A percentile compares a stretch with the other conserved stretches of the same genome.
These are phyloP conservation scores for Xylaria acuta DNA, from an alignment of 495 filamentous ascomycete species.

Conservation along the genomic window DNA sequence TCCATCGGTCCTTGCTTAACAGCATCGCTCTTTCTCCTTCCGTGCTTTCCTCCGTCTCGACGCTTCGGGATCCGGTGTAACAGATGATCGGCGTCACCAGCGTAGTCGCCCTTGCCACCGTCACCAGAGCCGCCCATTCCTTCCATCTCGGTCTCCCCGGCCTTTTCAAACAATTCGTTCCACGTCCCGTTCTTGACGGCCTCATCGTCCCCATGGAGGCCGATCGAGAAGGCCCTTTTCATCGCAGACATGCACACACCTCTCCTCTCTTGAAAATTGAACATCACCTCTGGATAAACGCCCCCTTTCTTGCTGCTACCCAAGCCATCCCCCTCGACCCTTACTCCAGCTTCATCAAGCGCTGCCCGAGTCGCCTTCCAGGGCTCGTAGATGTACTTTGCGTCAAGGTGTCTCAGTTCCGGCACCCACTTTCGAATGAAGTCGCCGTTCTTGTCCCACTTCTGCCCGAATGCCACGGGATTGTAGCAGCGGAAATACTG, in stretches of 20 bases:
- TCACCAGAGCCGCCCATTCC: constrained; percentile 36
- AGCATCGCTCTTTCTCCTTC: constrained; percentile 21
- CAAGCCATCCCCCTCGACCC: constrained; percentile 52
- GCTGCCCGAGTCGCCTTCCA: constrained; percentile 69
- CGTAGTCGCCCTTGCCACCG: constrained; percentile 35
- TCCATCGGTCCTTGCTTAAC: constrained; percentile 52
- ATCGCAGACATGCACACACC: constrained; percentile 65
- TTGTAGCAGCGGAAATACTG: constrained; percentile 72
- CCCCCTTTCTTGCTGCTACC: constrained; percentile 29
- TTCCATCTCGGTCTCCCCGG: constrained; percentile 57
- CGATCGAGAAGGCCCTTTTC: constrained; percentile 69
- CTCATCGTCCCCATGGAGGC: constrained; percentile 64
- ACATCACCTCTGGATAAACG: constrained; percentile 73
- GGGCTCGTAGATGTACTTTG: constrained; percentile 77
- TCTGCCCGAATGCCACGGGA: constrained; percentile 69
- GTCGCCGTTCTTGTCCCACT: constrained; percentile 67
- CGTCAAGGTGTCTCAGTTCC: constrained; percentile 62
- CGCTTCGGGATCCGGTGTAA: neutral
- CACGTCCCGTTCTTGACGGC: constrained; percentile 67
- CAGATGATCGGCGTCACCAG: constrained; percentile 37
- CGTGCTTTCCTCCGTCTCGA: constrained; percentile 40
- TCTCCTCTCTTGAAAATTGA: constrained; percentile 68
- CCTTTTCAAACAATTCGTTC: constrained; percentile 60
- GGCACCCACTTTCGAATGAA: constrained; percentile 68
- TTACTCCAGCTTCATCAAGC: constrained; percentile 64